These are phyloP conservation scores for Chlamydomonas sphaeroides DNA, from an alignment of 139 green algal genomes.

Conservation along the genomic window DNA sequence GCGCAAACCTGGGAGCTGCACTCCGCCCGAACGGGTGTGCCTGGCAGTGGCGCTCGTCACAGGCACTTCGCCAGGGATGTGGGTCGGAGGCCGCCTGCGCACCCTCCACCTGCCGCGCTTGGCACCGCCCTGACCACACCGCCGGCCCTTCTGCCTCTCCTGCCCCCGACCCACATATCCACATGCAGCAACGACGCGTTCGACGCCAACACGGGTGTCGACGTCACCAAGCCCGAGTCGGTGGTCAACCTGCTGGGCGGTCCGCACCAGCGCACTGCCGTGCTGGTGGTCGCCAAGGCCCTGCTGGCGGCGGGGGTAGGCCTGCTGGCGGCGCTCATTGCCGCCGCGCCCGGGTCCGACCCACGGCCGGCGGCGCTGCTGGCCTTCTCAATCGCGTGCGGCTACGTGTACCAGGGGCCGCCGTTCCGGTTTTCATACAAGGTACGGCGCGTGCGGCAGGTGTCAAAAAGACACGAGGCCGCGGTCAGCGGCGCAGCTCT, in stretches of 20 bases:
- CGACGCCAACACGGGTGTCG: constrained; percentile 91
- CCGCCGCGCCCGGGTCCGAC: constrained; percentile 41
- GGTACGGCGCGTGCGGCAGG: too few species aligned
- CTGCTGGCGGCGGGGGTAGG: constrained; percentile 64
- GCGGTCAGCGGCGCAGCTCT: too few species aligned
- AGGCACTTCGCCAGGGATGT: too few species aligned
- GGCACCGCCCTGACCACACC: background rate
- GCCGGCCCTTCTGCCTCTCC: background rate
- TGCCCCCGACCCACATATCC: too few species aligned
- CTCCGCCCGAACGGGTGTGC: too few species aligned
- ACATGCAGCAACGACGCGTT: constrained; percentile 93
- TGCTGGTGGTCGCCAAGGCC: constrained; percentile 47
- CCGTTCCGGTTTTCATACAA: constrained; percentile 97
- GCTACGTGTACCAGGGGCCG: constrained; percentile 98
- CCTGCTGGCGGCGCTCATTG: constrained; percentile 65
- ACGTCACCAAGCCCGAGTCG: constrained; percentile 91
- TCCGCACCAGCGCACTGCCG: background rate
- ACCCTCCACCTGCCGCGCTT: too few species aligned
- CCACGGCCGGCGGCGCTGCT: constrained; percentile 68
- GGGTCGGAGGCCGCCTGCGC: too few species aligned
- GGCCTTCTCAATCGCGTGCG: constrained; percentile 80
- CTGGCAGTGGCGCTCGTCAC: too few species aligned
- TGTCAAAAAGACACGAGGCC: too few species aligned
- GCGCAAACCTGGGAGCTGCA: too few species aligned
- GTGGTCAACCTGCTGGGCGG: constrained; percentile 89